These are phyloP conservation scores for Gastrodia elata DNA, from an alignment of 106 monocot genomes.

Conservation along the genomic window DNA sequence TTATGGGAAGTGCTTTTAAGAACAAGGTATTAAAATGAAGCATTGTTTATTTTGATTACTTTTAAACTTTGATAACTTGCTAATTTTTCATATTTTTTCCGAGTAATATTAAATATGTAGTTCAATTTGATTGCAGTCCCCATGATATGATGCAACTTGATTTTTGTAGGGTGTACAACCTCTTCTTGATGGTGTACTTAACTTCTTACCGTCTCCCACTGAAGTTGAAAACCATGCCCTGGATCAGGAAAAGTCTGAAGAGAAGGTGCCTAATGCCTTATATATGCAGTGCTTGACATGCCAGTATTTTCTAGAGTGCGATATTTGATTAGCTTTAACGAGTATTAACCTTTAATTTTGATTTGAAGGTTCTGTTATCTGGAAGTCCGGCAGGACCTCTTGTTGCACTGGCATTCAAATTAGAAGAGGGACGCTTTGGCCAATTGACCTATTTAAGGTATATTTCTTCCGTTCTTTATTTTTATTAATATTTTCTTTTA, in stretches of 20 bases:
- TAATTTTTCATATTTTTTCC: neutral
- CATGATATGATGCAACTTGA: constrained; percentile 13
- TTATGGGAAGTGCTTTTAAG: constrained; percentile 99
- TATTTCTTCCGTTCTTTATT: constrained; percentile 13
- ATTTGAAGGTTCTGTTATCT: constrained; percentile 59
- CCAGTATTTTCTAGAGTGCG: neutral
- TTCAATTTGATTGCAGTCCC: neutral
- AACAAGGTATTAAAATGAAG: constrained; percentile 58
- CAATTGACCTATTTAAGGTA: constrained; percentile 94
- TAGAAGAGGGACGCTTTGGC: constrained; percentile 99
- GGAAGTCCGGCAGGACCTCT: constrained; percentile 78
- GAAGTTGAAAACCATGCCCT: constrained; percentile 93
- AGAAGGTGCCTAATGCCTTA: constrained; percentile 51
- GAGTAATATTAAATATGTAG: neutral
- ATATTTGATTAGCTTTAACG: constrained; percentile 1
- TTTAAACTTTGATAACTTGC: neutral
- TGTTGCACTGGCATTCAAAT: constrained; percentile 94
- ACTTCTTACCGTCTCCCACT: constrained; percentile 80
- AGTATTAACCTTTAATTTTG: neutral
- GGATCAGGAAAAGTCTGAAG: constrained; percentile 86
- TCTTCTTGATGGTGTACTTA: constrained; percentile 88
- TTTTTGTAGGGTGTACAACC: constrained; percentile 82
- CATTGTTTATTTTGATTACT: neutral
- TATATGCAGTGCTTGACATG: neutral
- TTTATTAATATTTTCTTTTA: neutral